Percentiles rank a stretch among this genome's conserved stretches.
phyloP scores from a whole-genome alignment of 1,284 basidiomycete species.

The Polyporus tsugae region DNA sequence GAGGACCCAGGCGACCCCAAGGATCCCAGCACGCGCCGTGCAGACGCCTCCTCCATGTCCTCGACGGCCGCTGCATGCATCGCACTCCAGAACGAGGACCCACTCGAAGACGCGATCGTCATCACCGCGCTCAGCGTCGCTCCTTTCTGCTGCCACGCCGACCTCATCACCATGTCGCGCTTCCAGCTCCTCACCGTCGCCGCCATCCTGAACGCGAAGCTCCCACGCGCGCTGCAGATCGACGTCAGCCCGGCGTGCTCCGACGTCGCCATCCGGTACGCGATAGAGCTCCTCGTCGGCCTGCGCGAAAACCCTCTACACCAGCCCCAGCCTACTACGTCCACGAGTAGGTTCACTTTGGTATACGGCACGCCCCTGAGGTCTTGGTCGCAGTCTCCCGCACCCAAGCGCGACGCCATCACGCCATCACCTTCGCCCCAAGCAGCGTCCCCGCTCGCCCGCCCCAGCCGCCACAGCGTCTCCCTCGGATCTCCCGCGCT shows the following conservation, averaged over 20 bases:
- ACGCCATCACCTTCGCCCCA: constrained; percentile 16
- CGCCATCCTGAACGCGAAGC: constrained; percentile 52
- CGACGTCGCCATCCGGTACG: constrained; percentile 51
- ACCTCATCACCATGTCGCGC: constrained; percentile 62
- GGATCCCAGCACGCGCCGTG: not conserved
- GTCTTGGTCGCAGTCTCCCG: not conserved
- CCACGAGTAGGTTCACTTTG: constrained; percentile 8
- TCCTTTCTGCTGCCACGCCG: constrained; percentile 71
- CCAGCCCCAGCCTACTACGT: constrained; percentile 13
- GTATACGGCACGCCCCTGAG: not conserved
- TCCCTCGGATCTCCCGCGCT: constrained; percentile 26
- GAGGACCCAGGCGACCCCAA: constrained; percentile 18
- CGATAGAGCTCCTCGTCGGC: constrained; percentile 61
- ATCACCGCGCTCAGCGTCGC: constrained; percentile 58
- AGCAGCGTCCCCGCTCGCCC: constrained; percentile 32
- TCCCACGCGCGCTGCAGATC: constrained; percentile 57
- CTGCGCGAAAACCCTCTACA: constrained; percentile 42
- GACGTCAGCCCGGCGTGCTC: constrained; percentile 42
- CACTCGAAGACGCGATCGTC: constrained; percentile 57
- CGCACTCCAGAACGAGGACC: constrained; percentile 57
- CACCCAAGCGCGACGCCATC: not conserved
- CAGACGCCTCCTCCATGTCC: not conserved
- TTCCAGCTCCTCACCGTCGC: constrained; percentile 55
- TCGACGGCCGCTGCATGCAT: constrained; percentile 9
- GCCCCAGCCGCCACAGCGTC: constrained; percentile 21